These are phyloP conservation scores for Heterobasidion annosum DNA, from an alignment of 1,284 basidiomycete genomes.

Conservation along the genomic window DNA sequence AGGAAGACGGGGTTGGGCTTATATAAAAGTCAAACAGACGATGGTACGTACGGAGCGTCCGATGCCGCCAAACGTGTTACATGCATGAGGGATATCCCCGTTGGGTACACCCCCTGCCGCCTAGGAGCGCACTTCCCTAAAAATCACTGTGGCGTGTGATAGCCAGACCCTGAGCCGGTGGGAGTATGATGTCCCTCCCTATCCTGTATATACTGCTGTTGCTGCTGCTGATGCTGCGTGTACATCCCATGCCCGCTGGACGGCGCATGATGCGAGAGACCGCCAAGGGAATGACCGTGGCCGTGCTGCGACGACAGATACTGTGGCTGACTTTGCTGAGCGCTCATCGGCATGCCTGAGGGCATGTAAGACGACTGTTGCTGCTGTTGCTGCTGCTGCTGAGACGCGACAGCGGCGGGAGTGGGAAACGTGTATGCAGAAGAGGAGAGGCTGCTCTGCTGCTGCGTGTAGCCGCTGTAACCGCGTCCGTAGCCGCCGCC, in stretches of 20 bases:
- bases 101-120: too few species aligned
- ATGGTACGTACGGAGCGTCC: too few species aligned
- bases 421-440: conserved; percentile 12
- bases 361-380: conserved; percentile 11
- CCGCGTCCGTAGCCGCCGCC: conserved; percentile 3
- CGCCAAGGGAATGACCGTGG: background rate
- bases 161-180: conserved; percentile 22
- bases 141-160: conserved; percentile 22
- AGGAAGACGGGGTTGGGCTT: too few species aligned
- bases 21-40: too few species aligned
- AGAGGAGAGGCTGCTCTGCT: conserved; percentile 3
- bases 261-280: conserved; percentile 4
- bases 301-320: conserved; percentile 1
- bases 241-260: conserved; percentile 17
- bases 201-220: conserved; percentile 10
- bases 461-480: conserved; percentile 14
- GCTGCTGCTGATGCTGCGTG: conserved; percentile 13
- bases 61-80: too few species aligned
- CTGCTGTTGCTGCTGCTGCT: conserved; percentile 1
- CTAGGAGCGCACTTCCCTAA: too few species aligned
- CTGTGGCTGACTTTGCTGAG: conserved; percentile 13
- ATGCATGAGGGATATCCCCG: too few species aligned
- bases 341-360: conserved; percentile 11
- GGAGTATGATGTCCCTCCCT: conserved; percentile 20
- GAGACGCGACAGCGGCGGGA: conserved; percentile 13